Conservation (phyloP, 306 rosid genomes). For the Castanea sativa region DNA sequence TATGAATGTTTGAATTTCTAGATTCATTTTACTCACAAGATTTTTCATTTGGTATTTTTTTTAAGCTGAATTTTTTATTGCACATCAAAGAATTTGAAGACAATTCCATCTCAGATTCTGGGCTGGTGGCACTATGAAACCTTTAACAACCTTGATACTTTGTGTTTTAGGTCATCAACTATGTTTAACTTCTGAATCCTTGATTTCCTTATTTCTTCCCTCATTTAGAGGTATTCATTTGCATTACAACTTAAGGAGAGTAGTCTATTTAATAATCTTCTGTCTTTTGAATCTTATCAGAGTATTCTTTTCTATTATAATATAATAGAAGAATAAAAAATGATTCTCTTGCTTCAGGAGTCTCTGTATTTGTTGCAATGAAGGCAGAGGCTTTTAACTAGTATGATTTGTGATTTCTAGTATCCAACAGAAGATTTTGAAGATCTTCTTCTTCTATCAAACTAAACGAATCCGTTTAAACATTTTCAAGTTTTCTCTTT, state of each 20-base stretch:
- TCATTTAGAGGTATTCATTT: not conserved
- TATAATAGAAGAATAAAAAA: not conserved
- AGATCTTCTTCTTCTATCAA: not conserved
- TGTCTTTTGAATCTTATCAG: not conserved
- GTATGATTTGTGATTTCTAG: not conserved
- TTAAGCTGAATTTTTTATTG: constrained; percentile 4
- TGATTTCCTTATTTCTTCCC: not conserved
- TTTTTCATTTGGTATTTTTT: not conserved
- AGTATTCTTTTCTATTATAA: not conserved
- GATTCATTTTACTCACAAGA: not conserved
- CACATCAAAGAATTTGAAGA: not conserved
- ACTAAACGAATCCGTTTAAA: not conserved
- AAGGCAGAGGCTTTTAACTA: not conserved
- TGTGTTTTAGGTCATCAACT: not conserved
- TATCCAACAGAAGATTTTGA: not conserved
- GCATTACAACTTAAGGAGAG: too few species aligned
- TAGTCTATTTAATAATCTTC: not conserved
- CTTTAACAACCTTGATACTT: not conserved
- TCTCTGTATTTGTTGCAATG: not conserved
- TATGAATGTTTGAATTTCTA: not conserved
- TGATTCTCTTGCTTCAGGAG: not conserved
- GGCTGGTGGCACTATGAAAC: not conserved
- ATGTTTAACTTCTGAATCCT: not conserved
- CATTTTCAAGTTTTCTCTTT: not conserved
- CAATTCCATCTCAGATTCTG: not conserved